Percentiles rank a stretch among this genome's conserved stretches.
Evolutionary conservation across 768 basidiomycete species (phyloP).

Genomic region (Leccinum ochraceum): DNA sequence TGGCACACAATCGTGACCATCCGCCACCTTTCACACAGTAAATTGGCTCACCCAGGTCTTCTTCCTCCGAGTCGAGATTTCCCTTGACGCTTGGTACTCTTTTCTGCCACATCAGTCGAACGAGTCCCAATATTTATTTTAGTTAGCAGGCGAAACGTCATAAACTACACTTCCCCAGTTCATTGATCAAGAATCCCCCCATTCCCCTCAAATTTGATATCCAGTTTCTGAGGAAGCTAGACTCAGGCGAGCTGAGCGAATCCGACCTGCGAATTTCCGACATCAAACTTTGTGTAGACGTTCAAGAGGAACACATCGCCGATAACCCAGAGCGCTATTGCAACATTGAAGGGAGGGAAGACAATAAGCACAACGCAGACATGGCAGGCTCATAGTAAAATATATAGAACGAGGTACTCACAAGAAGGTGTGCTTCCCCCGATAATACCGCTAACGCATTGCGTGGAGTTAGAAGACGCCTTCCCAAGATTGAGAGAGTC

Average conservation of each 20-base stretch:
- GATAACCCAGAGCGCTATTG: neutral
- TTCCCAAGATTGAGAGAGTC: neutral
- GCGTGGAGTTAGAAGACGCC: neutral
- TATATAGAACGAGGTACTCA: neutral
- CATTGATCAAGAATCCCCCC: neutral
- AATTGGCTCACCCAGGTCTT: too few relatives aligned
- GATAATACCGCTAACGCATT: neutral
- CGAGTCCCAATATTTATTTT: neutral
- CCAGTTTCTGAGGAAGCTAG: neutral
- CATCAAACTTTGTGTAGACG: neutral
- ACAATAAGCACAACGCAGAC: slow-evolving; percentile 10
- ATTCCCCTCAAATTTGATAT: neutral
- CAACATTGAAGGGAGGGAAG: neutral
- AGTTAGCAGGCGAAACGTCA: neutral
- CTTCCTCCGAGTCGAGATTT: too few relatives aligned
- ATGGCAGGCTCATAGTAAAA: neutral
- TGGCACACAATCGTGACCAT: too few relatives aligned
- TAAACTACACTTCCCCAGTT: neutral
- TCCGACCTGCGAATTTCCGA: neutral
- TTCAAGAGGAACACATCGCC: neutral
- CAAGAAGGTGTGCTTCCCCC: neutral
- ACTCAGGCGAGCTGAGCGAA: neutral
- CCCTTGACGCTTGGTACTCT: too few relatives aligned
- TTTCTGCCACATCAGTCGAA: neutral
- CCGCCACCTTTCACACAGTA: too few relatives aligned